Conservation (phyloP, 1,139 yeast species). For the Yamadazyma diddensiae region DNA sequence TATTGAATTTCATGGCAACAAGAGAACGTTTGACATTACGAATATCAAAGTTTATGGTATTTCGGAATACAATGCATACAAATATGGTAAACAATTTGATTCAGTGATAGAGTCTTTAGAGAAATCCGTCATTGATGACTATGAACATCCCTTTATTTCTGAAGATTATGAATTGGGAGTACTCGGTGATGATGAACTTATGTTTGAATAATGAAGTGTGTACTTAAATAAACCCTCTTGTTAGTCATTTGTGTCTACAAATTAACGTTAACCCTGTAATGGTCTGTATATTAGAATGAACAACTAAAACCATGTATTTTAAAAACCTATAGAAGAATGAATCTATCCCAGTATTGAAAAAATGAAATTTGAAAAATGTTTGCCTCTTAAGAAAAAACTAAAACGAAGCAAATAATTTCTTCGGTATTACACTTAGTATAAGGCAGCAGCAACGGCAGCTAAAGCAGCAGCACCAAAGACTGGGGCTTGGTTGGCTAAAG, state of each 20-base stretch:
- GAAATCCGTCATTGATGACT: constrained; percentile 4
- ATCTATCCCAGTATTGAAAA: constrained; percentile 4
- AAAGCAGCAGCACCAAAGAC: constrained; percentile 15
- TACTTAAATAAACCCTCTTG: not conserved
- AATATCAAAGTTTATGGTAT: constrained; percentile 40
- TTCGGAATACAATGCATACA: constrained; percentile 29
- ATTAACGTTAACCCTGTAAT: too few species aligned
- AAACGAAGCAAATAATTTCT: constrained; percentile 2
- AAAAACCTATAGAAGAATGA: constrained; percentile 12
- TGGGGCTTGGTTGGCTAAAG: constrained; percentile 16
- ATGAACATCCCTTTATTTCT: constrained; percentile 2
- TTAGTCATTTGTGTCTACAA: too few species aligned
- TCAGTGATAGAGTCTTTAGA: constrained; percentile 20
- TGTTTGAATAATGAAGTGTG: not conserved
- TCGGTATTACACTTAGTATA: constrained; percentile 12
- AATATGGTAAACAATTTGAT: constrained; percentile 24
- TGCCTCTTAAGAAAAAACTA: constrained; percentile 4
- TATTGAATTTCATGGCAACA: constrained; percentile 24
- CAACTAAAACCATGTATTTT: constrained; percentile 6
- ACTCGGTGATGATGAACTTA: constrained; percentile 10
- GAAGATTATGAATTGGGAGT: constrained; percentile 1
- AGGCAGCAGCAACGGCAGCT: constrained; percentile 19
- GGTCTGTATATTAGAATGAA: constrained; percentile 5
- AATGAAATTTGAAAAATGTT: constrained; percentile 1
- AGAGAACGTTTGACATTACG: constrained; percentile 22